Percentiles rank a stretch among this genome's conserved stretches.
Conservation (phyloP, 768 basidiomycete species). For the Mycena chlorophos region DNA sequence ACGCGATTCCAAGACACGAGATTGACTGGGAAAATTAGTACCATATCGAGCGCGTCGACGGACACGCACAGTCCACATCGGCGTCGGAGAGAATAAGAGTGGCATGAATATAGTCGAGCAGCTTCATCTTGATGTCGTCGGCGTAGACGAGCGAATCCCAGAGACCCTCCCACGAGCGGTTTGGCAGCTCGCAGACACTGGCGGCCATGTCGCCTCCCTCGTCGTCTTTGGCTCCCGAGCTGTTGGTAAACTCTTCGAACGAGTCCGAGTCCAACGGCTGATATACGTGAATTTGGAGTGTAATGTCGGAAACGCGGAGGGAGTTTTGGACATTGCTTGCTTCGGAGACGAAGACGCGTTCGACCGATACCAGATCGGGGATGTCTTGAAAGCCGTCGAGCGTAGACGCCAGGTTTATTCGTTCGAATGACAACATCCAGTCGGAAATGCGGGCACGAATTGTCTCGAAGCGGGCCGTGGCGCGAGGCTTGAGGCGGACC, state of each 20-base stretch:
- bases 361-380: conserved; percentile 73
- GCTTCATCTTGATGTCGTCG: conserved; percentile 78
- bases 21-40: conserved; percentile 56
- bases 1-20: conserved; percentile 95
- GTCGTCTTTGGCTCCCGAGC: conserved; percentile 51
- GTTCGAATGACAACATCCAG: conserved; percentile 58
- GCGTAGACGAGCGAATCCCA: conserved; percentile 92
- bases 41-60: neutral
- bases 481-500: conserved; percentile 68
- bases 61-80: conserved; percentile 71
- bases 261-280: conserved; percentile 69
- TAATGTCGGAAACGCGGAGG: conserved; percentile 56
- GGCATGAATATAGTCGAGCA: conserved; percentile 93
- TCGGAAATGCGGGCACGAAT: conserved; percentile 64
- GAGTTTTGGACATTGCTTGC: conserved; percentile 44
- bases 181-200: conserved; percentile 86
- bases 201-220: conserved; percentile 87
- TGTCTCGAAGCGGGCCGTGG: conserved; percentile 74
- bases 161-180: conserved; percentile 79
- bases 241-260: conserved; percentile 72
- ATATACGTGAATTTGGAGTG: conserved; percentile 85
- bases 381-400: conserved; percentile 81
- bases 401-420: conserved; percentile 67
- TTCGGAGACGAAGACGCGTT: conserved; percentile 73
- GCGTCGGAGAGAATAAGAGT: conserved; percentile 92